Base-by-base conservation (phyloP, 192 early-diverging fungal genomes). In the Coemansia sp. region DNA sequence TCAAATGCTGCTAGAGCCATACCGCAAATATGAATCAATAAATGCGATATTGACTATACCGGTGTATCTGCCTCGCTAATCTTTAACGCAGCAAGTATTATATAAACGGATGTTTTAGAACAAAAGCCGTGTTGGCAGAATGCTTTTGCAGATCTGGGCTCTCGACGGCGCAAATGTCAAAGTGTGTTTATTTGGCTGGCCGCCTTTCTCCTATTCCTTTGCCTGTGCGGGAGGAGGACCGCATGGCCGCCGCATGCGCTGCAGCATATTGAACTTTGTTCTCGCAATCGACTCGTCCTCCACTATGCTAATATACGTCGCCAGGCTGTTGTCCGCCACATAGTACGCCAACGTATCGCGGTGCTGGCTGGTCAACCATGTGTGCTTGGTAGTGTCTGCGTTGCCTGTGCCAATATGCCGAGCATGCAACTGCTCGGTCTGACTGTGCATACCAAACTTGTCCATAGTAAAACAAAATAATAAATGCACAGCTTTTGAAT, bases 391-490 rank as follows among this genome's bases (percentile, higher is more conserved):
- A 4, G 60, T 78, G 27, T 78, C 68, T 32, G 75, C 63, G 25
- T 63, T 70, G 13, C 75, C 75, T 9, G 75, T 78, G 29, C 75
- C 75, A 9, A 62, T 30, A 39, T 78, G 55, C 64, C 62, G 50
- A 14, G 75, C 68, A 57, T 66, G 60, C 49, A 70, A 21, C 32
- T 70, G 63, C 63, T 77, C 74, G 19, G 74, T 77, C 68, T 77
- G 74, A 26, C 64, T 77, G 43, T 77, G 63, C 74, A 77, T 77
- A 26, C 74, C 74, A 77, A 77, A 77, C 63, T 77, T 77, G 52
- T 77, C 74, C 68, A 68, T 68, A 18, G 18, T 56, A 8, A 32
- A 42, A 49, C n/a, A 39, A 3, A 45, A 25, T 17, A 8, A 6
- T 2, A 53, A 26, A 26, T 29, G 15, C 6, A 15, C 7, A 17